Percentiles rank a stretch among this genome's conserved stretches.
Conservation (phyloP, 768 basidiomycete genomes). For the Tylopilus felleus region DNA sequence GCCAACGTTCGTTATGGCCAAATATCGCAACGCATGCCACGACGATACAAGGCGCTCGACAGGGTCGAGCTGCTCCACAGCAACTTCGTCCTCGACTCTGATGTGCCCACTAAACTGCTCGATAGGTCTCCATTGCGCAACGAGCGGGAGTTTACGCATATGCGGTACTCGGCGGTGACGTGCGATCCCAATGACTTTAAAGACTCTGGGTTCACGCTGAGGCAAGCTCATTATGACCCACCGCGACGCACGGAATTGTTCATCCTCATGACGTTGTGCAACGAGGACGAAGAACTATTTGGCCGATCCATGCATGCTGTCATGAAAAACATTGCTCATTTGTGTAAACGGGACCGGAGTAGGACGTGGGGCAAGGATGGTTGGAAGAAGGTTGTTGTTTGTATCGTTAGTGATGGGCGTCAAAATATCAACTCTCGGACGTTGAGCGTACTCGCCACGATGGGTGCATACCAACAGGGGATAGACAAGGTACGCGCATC, state of each 20-base stretch:
- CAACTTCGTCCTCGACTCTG: slow-evolving; percentile 87
- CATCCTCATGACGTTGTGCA: slow-evolving; percentile 98
- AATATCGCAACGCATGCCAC: slow-evolving; percentile 85
- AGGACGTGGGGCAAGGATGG: slow-evolving; percentile 85
- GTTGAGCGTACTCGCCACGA: too few relatives aligned
- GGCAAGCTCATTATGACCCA: slow-evolving; percentile 87
- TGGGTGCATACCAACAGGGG: too few relatives aligned
- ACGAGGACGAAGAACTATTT: slow-evolving; percentile 89
- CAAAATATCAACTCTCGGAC: too few relatives aligned
- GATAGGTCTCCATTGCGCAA: slow-evolving; percentile 73
- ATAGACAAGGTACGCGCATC: too few relatives aligned
- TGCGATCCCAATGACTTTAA: slow-evolving; percentile 95
- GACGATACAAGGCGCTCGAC: slow-evolving; percentile 92
- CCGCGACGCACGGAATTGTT: slow-evolving; percentile 92
- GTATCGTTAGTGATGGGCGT: too few relatives aligned
- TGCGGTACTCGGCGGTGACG: slow-evolving; percentile 94
- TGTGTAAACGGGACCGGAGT: slow-evolving; percentile 82
- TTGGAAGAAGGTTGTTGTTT: too few relatives aligned
- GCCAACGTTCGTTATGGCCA: slow-evolving; percentile 83
- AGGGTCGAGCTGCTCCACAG: slow-evolving; percentile 90
- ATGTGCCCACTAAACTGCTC: slow-evolving; percentile 80
- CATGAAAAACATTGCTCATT: slow-evolving; percentile 88
- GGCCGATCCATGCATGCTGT: slow-evolving; percentile 93
- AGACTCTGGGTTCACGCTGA: slow-evolving; percentile 75
- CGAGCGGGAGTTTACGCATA: slow-evolving; percentile 90